phyloP scores from a whole-genome alignment of 192 early-diverging fungal species.

The Rhizophagus prolifer region DNA sequence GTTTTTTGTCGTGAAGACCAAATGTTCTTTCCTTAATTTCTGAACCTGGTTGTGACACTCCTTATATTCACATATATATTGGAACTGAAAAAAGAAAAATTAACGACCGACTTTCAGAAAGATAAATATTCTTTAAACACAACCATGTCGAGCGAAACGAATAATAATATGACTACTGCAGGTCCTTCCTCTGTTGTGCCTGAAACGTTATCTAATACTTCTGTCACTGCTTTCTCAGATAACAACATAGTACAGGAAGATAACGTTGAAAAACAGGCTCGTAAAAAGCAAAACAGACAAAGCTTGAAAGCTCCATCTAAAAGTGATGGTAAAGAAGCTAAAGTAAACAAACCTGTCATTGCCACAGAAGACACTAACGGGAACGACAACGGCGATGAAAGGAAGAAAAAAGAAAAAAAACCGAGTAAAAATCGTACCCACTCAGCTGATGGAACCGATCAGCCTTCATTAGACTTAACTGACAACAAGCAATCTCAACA shows the following conservation, averaged over 20 bases:
- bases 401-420: slow-evolving; percentile 28
- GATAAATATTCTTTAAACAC: background rate
- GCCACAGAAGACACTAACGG: background rate
- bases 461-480: background rate
- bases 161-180: background rate
- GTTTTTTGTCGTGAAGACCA: background rate
- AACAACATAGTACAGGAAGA: slow-evolving; percentile 5
- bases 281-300: slow-evolving; percentile 27
- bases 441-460: slow-evolving; percentile 2
- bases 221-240: background rate
- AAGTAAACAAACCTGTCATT: slow-evolving; percentile 7
- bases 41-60: slow-evolving; percentile 21
- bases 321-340: slow-evolving; percentile 5
- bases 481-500: slow-evolving; percentile 22
- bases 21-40: slow-evolving; percentile 23
- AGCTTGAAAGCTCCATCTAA: slow-evolving; percentile 13
- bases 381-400: slow-evolving; percentile 20
- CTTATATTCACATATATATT: slow-evolving; percentile 11
- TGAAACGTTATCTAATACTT: background rate
- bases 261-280: slow-evolving; percentile 15
- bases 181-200: background rate
- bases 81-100: background rate
- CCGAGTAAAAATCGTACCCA: slow-evolving; percentile 3
- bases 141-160: slow-evolving; percentile 23
- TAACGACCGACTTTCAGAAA: slow-evolving; percentile 10